Evolutionary conservation across 176 grass and related monocot genomes (phyloP), one percentile per base, ranked within the genome.

Genomic region (Urochloa ruziziensis): DNA sequence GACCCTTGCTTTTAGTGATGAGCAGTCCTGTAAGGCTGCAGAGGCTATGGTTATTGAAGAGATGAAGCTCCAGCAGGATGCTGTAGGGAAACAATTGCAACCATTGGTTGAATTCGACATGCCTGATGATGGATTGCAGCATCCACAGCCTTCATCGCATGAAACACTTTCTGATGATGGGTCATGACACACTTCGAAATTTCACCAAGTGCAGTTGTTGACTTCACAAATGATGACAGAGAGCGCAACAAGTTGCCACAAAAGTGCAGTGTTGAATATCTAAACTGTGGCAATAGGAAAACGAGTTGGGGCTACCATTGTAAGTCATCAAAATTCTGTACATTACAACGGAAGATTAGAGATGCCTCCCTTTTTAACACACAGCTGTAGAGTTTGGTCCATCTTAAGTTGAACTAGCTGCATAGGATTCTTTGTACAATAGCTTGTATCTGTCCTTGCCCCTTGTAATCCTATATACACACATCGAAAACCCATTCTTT

Each of bases 371-470:
- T 74, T 83, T 59, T 54, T 88, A 73, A 81, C 88, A 91, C 47
- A 75, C 63, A 75, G 64, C 54, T 85, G 81, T 94, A 94, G 87
- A 88, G 77, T 90, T 89, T 82, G 30, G 48, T 68, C 77, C 77
- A 78, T 89, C 80, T 77, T 39, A 75, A 70, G 63, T 74, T 72
- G 58, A 78, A 43, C 61, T 74, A 79, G 87, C 58, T 80, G 28
- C 35, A 92, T 90, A 91, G 79, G 61, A 96, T 94, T 96, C 88
- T 91, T 94, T 99, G 89, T 99, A 99, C 65, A 86, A 72, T 94
- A 96, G 91, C 72, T 76, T 77, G 86, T 80, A 84, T 82, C 57
- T 81, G 44, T 68, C 74, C 48, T 78, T 80, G 79, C 46, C 75
- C 73, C 68, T 74, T 91, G 91, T 95, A 95, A 92, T 91, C 25